A percentile compares a stretch with the other conserved stretches of the same genome.
Evolutionary conservation across 2,329 filamentous ascomycete genomes (phyloP).

Genomic region (Chaetomium globosum): DNA sequence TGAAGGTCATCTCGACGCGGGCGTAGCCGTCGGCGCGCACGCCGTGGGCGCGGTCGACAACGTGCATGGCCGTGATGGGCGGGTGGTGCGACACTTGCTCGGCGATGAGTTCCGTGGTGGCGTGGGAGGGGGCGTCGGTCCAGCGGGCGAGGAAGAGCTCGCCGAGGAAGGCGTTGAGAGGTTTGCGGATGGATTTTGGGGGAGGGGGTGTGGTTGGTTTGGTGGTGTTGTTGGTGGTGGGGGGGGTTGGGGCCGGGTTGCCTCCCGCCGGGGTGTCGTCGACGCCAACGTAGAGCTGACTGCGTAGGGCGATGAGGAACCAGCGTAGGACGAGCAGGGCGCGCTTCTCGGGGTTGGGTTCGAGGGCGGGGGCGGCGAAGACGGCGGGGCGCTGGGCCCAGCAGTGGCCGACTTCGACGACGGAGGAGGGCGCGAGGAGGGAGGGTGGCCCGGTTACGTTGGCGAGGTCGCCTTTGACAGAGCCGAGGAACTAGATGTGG

Average conservation of each 20-base stretch:
- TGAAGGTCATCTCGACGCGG: slow-evolving; percentile 56
- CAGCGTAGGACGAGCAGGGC: slow-evolving; percentile 52
- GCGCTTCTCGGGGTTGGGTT: slow-evolving; percentile 48
- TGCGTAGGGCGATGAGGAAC: slow-evolving; percentile 51
- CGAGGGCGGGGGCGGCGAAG: slow-evolving; percentile 52
- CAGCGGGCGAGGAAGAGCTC: slow-evolving; percentile 53
- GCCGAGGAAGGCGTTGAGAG: slow-evolving; percentile 56
- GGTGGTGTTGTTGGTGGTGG: neutral
- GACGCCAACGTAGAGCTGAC: slow-evolving; percentile 53
- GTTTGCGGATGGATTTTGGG: slow-evolving; percentile 52
- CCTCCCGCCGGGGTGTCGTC: slow-evolving; percentile 33
- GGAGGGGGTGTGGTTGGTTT: neutral
- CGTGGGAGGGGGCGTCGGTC: slow-evolving; percentile 39
- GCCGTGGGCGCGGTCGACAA: slow-evolving; percentile 47
- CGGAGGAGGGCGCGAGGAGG: slow-evolving; percentile 53
- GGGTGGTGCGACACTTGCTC: slow-evolving; percentile 59
- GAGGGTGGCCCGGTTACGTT: slow-evolving; percentile 56
- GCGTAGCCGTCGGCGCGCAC: slow-evolving; percentile 56
- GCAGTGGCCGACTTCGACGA: slow-evolving; percentile 55
- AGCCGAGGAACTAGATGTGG: slow-evolving; percentile 39
- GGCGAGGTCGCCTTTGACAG: slow-evolving; percentile 54
- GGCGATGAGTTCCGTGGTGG: slow-evolving; percentile 43
- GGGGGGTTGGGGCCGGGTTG: neutral
- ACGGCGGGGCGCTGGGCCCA: slow-evolving; percentile 54
- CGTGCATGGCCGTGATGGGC: slow-evolving; percentile 57